Evolutionary conservation across 2,329 filamentous ascomycete species (phyloP).

Genomic region (Fusarium cicatricum): DNA sequence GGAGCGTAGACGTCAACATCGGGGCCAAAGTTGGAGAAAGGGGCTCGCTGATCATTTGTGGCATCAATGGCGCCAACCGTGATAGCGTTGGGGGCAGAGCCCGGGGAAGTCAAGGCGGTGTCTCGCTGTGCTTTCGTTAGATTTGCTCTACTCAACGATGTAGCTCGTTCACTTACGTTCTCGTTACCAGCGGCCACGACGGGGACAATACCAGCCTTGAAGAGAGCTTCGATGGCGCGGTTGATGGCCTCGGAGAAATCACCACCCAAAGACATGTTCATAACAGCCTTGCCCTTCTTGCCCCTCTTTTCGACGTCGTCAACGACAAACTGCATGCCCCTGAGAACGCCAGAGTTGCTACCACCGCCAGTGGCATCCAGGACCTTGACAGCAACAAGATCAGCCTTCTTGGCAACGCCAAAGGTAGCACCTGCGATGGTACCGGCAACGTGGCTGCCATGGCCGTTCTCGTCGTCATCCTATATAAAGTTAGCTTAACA

Average conservation of each 20-base stretch:
- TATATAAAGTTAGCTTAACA: slow-evolving; percentile 27
- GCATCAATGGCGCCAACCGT: slow-evolving; percentile 68
- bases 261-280: slow-evolving; percentile 71
- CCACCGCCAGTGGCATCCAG: slow-evolving; percentile 55
- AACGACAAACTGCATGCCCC: slow-evolving; percentile 66
- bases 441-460: slow-evolving; percentile 70
- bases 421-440: slow-evolving; percentile 68
- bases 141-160: background rate
- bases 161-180: slow-evolving; percentile 45
- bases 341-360: slow-evolving; percentile 56
- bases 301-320: slow-evolving; percentile 54
- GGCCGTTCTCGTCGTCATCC: slow-evolving; percentile 66
- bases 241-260: slow-evolving; percentile 60
- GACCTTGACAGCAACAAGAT: slow-evolving; percentile 68
- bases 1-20: slow-evolving; percentile 64
- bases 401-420: slow-evolving; percentile 60
- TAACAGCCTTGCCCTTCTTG: slow-evolving; percentile 61
- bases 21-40: slow-evolving; percentile 67
- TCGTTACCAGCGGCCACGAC: slow-evolving; percentile 70
- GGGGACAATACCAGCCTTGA: slow-evolving; percentile 60
- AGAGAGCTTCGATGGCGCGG: slow-evolving; percentile 60
- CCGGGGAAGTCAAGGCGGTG: slow-evolving; percentile 60
- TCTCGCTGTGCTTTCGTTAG: slow-evolving; percentile 49
- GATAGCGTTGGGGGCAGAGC: slow-evolving; percentile 63
- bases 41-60: slow-evolving; percentile 55